Evolutionary conservation across 1,284 basidiomycete genomes (phyloP).

Genomic region (Malassezia furfur): DNA sequence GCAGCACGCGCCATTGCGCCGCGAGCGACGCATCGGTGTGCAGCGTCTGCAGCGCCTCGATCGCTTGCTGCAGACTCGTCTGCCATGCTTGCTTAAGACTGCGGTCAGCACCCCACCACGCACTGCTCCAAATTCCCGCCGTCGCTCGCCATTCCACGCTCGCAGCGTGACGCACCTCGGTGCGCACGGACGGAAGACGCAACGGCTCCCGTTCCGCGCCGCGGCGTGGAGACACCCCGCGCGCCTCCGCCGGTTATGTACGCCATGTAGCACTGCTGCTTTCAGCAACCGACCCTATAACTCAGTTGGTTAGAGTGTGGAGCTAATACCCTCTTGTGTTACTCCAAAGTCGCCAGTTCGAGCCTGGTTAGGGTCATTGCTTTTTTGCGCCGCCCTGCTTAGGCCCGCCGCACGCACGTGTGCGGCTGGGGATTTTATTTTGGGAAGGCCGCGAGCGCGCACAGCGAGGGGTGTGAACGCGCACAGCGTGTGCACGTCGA

Average conservation of each 20-base stretch:
- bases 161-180: neutral
- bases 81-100: slow-evolving; percentile 19
- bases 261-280: no score
- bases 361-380: slow-evolving; percentile 21
- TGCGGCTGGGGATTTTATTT: no score
- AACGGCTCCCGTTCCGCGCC: no score
- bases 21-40: slow-evolving; percentile 23
- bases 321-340: slow-evolving; percentile 17
- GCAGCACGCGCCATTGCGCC: slow-evolving; percentile 28
- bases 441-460: neutral
- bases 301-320: slow-evolving; percentile 24
- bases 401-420: no score
- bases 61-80: slow-evolving; percentile 25
- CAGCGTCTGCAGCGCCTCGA: slow-evolving; percentile 25
- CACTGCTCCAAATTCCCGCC: neutral
- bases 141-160: neutral
- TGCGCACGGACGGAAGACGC: neutral
- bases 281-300: slow-evolving; percentile 13
- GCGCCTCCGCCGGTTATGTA: no score
- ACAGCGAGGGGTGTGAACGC: no score
- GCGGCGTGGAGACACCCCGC: no score
- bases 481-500: no score
- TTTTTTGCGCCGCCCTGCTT: no score
- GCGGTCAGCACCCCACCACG: neutral
- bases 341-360: slow-evolving; percentile 24